A percentile compares a stretch with the other conserved stretches of the same genome.
Conservation (phyloP, 352 stramenopile genomes). For the Phytophthora niederhauseri region DNA sequence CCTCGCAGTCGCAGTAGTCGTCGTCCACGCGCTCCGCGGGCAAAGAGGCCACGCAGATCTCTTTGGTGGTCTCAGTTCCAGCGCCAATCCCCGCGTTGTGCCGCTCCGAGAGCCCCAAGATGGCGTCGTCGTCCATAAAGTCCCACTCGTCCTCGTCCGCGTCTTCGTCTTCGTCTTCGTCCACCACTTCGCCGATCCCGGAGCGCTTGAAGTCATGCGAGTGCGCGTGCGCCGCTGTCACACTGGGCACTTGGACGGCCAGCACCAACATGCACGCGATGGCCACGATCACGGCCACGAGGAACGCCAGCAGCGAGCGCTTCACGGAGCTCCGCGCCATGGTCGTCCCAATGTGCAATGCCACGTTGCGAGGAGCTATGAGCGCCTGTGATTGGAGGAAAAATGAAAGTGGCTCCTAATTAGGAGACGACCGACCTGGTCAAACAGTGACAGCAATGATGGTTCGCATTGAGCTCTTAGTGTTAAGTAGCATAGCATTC, state of each 20-base stretch:
- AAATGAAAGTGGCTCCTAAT: slow-evolving; percentile 1
- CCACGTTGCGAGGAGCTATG: slow-evolving; percentile 8
- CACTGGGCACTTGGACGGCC: slow-evolving; percentile 23
- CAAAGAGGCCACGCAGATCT: slow-evolving; percentile 47
- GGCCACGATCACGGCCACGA: slow-evolving; percentile 27
- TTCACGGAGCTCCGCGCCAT: slow-evolving; percentile 18
- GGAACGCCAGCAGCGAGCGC: slow-evolving; percentile 14
- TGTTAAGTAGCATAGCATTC: not conserved
- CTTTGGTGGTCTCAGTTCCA: not conserved
- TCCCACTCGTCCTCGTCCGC: slow-evolving; percentile 64
- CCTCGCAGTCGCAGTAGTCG: slow-evolving; percentile 94
- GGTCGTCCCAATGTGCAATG: not conserved
- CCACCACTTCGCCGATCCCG: slow-evolving; percentile 25
- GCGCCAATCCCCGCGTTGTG: not conserved
- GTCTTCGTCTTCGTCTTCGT: slow-evolving; percentile 56
- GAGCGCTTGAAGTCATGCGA: slow-evolving; percentile 20
- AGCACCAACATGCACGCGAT: slow-evolving; percentile 30
- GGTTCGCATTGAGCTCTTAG: not conserved
- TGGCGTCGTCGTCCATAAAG: slow-evolving; percentile 60
- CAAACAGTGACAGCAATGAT: not conserved
- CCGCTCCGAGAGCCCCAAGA: slow-evolving; percentile 34
- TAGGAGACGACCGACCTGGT: not conserved
- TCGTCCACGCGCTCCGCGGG: slow-evolving; percentile 79
- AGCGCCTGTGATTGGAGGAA: slow-evolving; percentile 30
- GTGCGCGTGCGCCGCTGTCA: slow-evolving; percentile 2